Conservation (phyloP, 2,329 filamentous ascomycete species). For the Ceratocystis papillata region DNA sequence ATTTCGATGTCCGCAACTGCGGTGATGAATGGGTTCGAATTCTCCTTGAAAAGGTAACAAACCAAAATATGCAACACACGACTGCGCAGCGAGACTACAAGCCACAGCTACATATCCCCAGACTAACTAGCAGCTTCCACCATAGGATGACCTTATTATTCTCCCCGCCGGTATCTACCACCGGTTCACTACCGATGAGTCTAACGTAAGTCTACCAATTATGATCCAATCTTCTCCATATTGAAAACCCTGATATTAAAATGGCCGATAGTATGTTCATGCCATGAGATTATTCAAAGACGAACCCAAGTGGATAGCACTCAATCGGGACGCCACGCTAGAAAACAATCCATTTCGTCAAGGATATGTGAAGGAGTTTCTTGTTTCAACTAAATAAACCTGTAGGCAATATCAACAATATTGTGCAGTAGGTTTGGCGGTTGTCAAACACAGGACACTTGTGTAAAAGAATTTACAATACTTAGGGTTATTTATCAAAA, state of each 20-base stretch:
- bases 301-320: conserved; percentile 93
- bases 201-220: conserved; percentile 58
- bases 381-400: conserved; percentile 19
- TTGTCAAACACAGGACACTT: too few species aligned
- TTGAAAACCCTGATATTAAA: not conserved
- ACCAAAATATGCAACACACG: not conserved
- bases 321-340: conserved; percentile 69
- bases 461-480: too few species aligned
- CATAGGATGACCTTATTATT: conserved; percentile 70
- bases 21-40: conserved; percentile 86
- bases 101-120: not conserved
- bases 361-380: conserved; percentile 50
- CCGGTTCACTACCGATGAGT: conserved; percentile 85
- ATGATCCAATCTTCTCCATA: not conserved
- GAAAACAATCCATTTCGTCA: conserved; percentile 69
- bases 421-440: too few species aligned
- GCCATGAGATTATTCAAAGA: conserved; percentile 97
- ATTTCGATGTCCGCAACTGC: conserved; percentile 80
- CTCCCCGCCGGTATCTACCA: conserved; percentile 94
- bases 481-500: too few species aligned
- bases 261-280: conserved; percentile 66
- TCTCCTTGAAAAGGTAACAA: conserved; percentile 57
- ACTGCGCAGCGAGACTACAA: not conserved
- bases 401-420: not conserved
- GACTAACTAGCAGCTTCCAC: not conserved